Conservation (phyloP, 257 asterid genomes). For the Parsonsia alboflavescens region DNA sequence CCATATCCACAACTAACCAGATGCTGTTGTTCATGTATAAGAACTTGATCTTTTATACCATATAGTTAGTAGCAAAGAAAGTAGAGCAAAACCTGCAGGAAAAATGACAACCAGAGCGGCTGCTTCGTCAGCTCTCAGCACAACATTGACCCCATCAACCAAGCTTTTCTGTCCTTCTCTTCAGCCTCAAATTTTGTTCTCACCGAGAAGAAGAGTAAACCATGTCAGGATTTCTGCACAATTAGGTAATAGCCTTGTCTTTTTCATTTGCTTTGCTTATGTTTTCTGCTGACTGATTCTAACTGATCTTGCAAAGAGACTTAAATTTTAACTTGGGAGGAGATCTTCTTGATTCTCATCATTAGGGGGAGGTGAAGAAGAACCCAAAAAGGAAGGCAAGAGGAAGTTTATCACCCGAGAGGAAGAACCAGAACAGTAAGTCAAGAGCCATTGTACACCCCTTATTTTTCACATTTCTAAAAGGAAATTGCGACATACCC, state of each 20-base stretch:
- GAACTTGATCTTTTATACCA: not conserved
- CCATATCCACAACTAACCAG: slow-evolving; percentile 16
- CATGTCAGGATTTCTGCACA: slow-evolving; percentile 50
- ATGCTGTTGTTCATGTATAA: not conserved
- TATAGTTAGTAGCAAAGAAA: not conserved
- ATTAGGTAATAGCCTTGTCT: slow-evolving; percentile 38
- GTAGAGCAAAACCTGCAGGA: not conserved
- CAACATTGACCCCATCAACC: slow-evolving; percentile 29
- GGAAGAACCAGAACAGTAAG: slow-evolving; percentile 87
- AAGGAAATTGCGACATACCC: not conserved
- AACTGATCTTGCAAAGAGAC: too few relatives aligned
- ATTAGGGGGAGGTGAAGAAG: slow-evolving; percentile 73
- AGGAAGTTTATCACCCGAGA: slow-evolving; percentile 92
- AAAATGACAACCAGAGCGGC: slow-evolving; percentile 51
- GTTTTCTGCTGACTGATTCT: not conserved
- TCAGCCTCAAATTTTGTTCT: slow-evolving; percentile 22
- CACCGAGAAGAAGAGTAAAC: slow-evolving; percentile 28
- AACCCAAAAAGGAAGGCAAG: slow-evolving; percentile 58
- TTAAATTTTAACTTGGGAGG: not conserved
- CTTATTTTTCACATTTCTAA: not conserved
- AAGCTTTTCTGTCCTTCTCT: slow-evolving; percentile 25
- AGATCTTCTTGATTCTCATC: not conserved
- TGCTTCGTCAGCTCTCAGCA: slow-evolving; percentile 30
- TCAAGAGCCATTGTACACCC: not conserved
- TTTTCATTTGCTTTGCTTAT: not conserved